Evolutionary conservation across 148 eudicot genomes (phyloP), one percentile per base, ranked within the genome.

Genomic region (Arbutus unedo): DNA sequence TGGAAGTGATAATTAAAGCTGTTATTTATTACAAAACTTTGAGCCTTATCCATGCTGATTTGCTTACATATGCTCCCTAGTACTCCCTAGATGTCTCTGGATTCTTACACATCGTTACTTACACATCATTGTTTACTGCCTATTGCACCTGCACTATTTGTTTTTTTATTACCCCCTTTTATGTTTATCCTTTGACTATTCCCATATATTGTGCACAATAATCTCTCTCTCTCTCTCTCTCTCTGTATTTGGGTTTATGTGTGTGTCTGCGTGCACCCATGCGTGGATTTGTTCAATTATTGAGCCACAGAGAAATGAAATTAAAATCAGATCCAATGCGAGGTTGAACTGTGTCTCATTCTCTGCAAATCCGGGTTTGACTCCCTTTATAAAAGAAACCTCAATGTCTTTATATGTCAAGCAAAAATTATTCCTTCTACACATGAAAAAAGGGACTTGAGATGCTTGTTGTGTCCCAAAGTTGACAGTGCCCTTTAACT

Each of bases 271-370:
- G 50, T 72, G 23, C 43, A 21, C 74, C 51, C 38, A 73, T 16
- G 55, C 64, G 50, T 70, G 48, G 70, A 67, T 76, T 70, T 78
- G 74, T 83, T 71, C 78, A 78, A 78, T 70, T 38, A 78, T 83
- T 78, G 81, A 49, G 68, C 57, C 25, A 3, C 11, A 43, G 31
- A 70, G 45, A 71, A 15, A 18, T 18, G 51, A 64, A n/a, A 23
- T 59, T 19, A 56, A 79, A 60, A 45, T 8, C 31, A 45, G 71
- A 38, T 31, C 23, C 56, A 31, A 19, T 48, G 25, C 38, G 51
- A 48, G 59, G 84, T 78, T 50, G 56, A 76, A 25, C 54, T 76
- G 50, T 70, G 79, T 76, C 45, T 31, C 59, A 75, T 23, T 75
- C 23, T 51, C 45, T 51, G 4, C 60, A 53, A 76, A 23, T 14